phyloP scores from a whole-genome alignment of 2,329 filamentous ascomycete genomes.

The Ophiostoma fasciatum region DNA sequence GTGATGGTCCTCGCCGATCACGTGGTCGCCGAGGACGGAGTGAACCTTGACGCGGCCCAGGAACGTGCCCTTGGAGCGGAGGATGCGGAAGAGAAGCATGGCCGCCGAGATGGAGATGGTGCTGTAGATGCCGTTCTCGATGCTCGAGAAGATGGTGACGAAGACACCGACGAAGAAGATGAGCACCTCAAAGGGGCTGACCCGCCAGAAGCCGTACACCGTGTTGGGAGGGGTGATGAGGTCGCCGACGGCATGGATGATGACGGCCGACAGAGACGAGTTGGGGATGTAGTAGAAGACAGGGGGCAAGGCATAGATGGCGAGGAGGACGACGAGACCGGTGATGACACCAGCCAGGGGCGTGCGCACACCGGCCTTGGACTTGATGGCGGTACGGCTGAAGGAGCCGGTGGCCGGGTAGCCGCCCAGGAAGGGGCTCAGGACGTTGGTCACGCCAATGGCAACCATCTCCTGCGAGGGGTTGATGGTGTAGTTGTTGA shows the following conservation, averaged over 20 bases:
- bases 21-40: slow-evolving; percentile 64
- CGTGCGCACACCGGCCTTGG: slow-evolving; percentile 68
- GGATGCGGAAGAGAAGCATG: slow-evolving; percentile 67
- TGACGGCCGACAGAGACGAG: slow-evolving; percentile 56
- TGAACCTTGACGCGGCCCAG: slow-evolving; percentile 73
- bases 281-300: slow-evolving; percentile 74
- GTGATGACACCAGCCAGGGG: slow-evolving; percentile 69
- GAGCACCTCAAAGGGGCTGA: slow-evolving; percentile 76
- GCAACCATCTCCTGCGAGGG: slow-evolving; percentile 94
- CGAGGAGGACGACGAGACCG: slow-evolving; percentile 58
- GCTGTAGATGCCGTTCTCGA: slow-evolving; percentile 85
- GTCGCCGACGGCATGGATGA: slow-evolving; percentile 72
- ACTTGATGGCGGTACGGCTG: slow-evolving; percentile 64
- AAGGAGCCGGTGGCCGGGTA: slow-evolving; percentile 76
- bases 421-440: slow-evolving; percentile 81
- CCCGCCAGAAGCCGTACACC: slow-evolving; percentile 88
- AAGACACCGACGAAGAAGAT: slow-evolving; percentile 91
- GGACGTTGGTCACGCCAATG: slow-evolving; percentile 79
- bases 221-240: slow-evolving; percentile 83
- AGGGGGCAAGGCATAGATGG: slow-evolving; percentile 61
- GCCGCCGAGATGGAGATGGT: slow-evolving; percentile 66
- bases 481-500: slow-evolving; percentile 95
- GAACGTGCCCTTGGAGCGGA: slow-evolving; percentile 71
- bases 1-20: slow-evolving; percentile 45
- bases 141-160: slow-evolving; percentile 73